Percentiles rank a stretch among this genome's conserved stretches.
These are phyloP conservation scores for Actinidia chinensis DNA, from an alignment of 179 eudicot species.

Conservation along the genomic window DNA sequence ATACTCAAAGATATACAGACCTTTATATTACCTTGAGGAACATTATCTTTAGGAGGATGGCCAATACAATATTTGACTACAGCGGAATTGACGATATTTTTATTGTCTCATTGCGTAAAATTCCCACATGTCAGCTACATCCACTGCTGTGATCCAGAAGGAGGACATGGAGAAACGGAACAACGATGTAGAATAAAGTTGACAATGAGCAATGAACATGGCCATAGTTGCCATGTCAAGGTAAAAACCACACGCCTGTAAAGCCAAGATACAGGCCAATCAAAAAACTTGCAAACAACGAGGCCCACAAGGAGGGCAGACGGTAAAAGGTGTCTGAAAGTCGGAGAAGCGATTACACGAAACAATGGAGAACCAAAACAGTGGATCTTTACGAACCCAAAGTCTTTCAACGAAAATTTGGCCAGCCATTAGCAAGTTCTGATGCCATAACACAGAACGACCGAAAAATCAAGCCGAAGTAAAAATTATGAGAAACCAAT, in stretches of 20 bases:
- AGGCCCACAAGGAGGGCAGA: background rate
- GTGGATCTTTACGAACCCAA: too few species aligned
- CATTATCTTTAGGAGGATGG: slow-evolving; percentile 67
- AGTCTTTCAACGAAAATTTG: too few species aligned
- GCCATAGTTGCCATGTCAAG: slow-evolving; percentile 53
- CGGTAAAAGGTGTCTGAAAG: too few species aligned
- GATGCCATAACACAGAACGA: too few species aligned
- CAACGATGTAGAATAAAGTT: slow-evolving; percentile 52
- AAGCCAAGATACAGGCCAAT: slow-evolving; percentile 24
- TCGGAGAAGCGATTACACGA: too few species aligned
- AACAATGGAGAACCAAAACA: too few species aligned
- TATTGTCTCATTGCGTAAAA: slow-evolving; percentile 55
- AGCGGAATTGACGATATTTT: slow-evolving; percentile 54
- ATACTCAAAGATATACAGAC: background rate
- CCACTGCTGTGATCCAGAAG: slow-evolving; percentile 41
- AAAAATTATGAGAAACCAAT: too few species aligned
- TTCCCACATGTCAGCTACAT: slow-evolving; percentile 30
- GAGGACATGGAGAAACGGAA: slow-evolving; percentile 53
- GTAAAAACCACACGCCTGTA: slow-evolving; percentile 58
- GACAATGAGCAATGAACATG: slow-evolving; percentile 56
- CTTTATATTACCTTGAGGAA: slow-evolving; percentile 53
- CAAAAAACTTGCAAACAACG: slow-evolving; percentile 22
- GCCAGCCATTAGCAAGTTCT: too few species aligned
- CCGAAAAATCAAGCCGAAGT: too few species aligned
- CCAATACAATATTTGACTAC: slow-evolving; percentile 84